Conservation (phyloP, 169 alveolate genomes). For the Cryptosporidium muris region DNA sequence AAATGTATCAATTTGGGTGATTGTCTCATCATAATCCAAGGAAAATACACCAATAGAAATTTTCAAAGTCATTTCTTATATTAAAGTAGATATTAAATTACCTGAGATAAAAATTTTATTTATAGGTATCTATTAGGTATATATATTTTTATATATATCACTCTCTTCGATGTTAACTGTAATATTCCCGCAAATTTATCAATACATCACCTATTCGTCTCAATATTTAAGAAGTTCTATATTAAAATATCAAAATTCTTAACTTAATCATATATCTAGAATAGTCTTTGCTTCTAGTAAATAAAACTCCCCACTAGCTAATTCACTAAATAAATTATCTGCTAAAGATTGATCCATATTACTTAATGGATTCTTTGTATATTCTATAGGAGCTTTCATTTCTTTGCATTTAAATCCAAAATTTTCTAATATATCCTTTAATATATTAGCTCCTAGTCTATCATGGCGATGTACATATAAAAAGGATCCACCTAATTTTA, state of each 20-base stretch:
- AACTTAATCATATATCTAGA: too few species aligned
- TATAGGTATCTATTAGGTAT: neutral
- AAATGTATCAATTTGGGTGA: constrained; percentile 52
- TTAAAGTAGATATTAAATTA: too few species aligned
- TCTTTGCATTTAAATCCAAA: constrained; percentile 19
- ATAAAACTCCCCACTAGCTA: constrained; percentile 29
- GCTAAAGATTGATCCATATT: constrained; percentile 12
- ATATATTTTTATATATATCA: neutral
- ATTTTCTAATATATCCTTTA: constrained; percentile 22
- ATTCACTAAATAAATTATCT: constrained; percentile 39
- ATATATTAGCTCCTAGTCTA: constrained; percentile 29
- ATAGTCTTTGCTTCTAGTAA: constrained; percentile 23
- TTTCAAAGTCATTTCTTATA: neutral
- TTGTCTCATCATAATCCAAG: constrained; percentile 54
- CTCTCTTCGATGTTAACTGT: neutral
- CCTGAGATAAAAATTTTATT: neutral
- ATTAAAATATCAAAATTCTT: too few species aligned
- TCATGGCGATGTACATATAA: constrained; percentile 55
- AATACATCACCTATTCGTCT: neutral
- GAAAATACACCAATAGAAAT: constrained; percentile 27
- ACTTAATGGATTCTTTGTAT: constrained; percentile 39
- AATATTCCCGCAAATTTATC: neutral
- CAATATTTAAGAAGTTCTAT: neutral
- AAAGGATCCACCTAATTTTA: constrained; percentile 11
- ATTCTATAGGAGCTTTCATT: constrained; percentile 23